Percentiles rank a stretch among this genome's conserved stretches.
Conservation (phyloP, 805 yeast genomes). For the Maudiozyma barnettii region DNA sequence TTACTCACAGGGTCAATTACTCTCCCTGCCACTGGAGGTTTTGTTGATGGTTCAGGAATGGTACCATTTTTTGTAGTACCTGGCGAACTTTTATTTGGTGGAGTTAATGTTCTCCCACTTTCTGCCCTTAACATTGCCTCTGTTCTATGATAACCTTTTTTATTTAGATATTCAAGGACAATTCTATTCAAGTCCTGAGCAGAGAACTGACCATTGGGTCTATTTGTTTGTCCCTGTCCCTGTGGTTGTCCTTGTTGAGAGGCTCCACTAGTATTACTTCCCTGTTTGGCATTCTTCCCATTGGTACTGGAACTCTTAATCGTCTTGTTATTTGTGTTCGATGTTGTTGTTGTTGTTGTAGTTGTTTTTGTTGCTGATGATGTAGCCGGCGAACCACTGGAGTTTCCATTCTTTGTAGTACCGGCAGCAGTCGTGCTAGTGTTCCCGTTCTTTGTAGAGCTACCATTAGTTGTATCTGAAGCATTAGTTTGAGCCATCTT, state of each 20-base stretch:
- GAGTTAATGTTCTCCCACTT: conserved; percentile 50
- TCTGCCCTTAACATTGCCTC: conserved; percentile 92
- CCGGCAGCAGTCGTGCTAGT: too few species aligned
- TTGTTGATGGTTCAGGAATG: conserved; percentile 21
- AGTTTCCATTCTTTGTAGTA: too few species aligned
- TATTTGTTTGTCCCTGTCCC: neutral
- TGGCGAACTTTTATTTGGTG: conserved; percentile 39
- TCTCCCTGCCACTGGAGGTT: conserved; percentile 25
- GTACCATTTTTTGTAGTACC: conserved; percentile 38
- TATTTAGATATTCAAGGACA: conserved; percentile 84
- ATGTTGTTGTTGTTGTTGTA: too few species aligned
- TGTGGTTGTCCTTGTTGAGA: conserved; percentile 2
- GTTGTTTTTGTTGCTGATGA: too few species aligned
- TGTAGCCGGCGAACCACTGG: too few species aligned
- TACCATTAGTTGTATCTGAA: too few species aligned
- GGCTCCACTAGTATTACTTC: neutral
- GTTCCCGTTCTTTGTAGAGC: too few species aligned
- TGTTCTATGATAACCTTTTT: conserved; percentile 88
- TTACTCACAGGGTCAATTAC: conserved; percentile 28
- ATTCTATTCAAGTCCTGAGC: conserved; percentile 86
- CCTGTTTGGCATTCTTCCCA: neutral
- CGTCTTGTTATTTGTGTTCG: too few species aligned
- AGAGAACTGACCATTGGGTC: conserved; percentile 35
- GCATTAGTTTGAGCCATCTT: too few species aligned
- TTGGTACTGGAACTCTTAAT: neutral